Evolutionary conservation across 495 filamentous ascomycete genomes (phyloP).

Genomic region (Aspergillus baeticus): DNA sequence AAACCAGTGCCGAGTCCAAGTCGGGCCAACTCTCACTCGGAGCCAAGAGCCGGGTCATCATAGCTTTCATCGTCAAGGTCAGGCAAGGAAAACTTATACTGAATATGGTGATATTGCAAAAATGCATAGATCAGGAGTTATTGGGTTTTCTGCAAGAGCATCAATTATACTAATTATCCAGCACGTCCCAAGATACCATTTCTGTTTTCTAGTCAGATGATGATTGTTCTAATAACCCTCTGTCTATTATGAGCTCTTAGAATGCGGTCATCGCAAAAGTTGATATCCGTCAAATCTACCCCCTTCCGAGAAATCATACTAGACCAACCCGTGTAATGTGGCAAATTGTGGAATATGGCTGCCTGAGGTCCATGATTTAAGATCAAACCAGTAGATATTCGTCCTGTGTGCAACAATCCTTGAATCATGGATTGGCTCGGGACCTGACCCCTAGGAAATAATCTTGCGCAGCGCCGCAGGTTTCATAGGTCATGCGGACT

Average conservation of each 20-base stretch:
- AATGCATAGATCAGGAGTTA: constrained; percentile 4
- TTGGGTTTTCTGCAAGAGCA: neutral
- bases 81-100: neutral
- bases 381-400: too few relatives aligned
- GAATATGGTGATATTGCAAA: neutral
- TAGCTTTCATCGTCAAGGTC: neutral
- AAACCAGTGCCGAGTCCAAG: constrained; percentile 41
- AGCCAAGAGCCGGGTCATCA: neutral
- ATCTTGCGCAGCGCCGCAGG: too few relatives aligned
- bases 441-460: too few relatives aligned
- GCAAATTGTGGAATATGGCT: too few relatives aligned
- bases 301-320: too few relatives aligned
- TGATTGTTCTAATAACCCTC: neutral
- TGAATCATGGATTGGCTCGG: too few relatives aligned
- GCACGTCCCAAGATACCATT: neutral
- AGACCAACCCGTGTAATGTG: too few relatives aligned
- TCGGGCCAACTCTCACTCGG: neutral
- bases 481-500: too few relatives aligned
- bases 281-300: neutral
- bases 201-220: neutral
- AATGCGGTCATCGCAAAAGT: neutral
- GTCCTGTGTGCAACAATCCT: too few relatives aligned
- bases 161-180: neutral
- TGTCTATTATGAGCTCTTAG: neutral
- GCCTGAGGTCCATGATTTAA: too few relatives aligned